Conservation (phyloP, 306 rosid species). For the Trifolium dubium region DNA sequence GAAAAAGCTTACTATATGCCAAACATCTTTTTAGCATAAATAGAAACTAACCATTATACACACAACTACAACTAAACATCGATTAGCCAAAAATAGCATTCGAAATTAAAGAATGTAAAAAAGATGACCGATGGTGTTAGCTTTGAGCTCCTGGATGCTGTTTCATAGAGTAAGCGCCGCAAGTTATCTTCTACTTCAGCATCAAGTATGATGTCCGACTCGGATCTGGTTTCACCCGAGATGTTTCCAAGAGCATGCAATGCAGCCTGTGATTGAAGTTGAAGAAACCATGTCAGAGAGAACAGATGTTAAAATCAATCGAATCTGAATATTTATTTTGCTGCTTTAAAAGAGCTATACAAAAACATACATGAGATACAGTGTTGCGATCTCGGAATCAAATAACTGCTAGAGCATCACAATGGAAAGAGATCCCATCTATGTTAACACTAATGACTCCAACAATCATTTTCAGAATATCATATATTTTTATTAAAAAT, state of each 20-base stretch:
- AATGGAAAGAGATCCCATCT: not conserved
- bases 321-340: slow-evolving; percentile 8
- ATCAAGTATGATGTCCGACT: slow-evolving; percentile 54
- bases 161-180: slow-evolving; percentile 63
- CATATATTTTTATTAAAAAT: too few relatives aligned
- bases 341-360: not conserved
- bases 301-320: slow-evolving; percentile 21
- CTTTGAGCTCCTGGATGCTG: slow-evolving; percentile 74
- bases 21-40: not conserved
- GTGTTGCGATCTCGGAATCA: not conserved
- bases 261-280: slow-evolving; percentile 69
- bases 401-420: not conserved
- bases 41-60: slow-evolving; percentile 19
- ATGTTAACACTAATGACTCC: not conserved
- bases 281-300: slow-evolving; percentile 23
- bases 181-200: slow-evolving; percentile 78
- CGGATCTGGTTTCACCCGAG: slow-evolving; percentile 72
- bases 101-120: slow-evolving; percentile 32
- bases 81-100: slow-evolving; percentile 19
- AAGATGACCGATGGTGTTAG: slow-evolving; percentile 75
- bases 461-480: not conserved
- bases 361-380: slow-evolving; percentile 2
- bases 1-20: slow-evolving; percentile 14
- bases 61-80: slow-evolving; percentile 2
- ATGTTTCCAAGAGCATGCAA: slow-evolving; percentile 87